Evolutionary conservation across 192 early-diverging fungal species (phyloP), one percentile per base, ranked within the genome.

Genomic region (Dissophora globulifera): DNA sequence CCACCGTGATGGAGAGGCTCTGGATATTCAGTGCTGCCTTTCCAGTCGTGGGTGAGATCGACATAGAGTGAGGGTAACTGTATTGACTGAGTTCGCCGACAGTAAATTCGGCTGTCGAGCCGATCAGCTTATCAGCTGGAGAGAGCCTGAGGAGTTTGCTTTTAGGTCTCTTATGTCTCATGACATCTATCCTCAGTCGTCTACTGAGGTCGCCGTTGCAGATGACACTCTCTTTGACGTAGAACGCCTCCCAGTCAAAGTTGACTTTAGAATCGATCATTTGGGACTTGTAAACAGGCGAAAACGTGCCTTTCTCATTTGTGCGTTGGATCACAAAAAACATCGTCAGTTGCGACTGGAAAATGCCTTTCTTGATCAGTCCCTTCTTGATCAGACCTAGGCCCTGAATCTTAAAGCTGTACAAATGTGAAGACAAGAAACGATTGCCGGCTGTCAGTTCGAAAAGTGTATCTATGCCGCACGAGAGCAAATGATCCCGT

Each of bases 321-420:
- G 55, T 68, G 12, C 84, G 66, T 49, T 79, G 58, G 13, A 85
- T 72, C 2, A 74, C 53, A 11, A 79, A 50, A 47, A 57, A 74
- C 4, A 72, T 23, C 3, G 71, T 78, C 11, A 67, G 71, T 8
- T 64, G 45, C 4, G 68, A 20, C 43, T 63, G n/a, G n/a, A n/a
- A n/a, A n/a, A n/a, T n/a, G n/a, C n/a, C n/a, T n/a, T n/a, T n/a
- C n/a, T n/a, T 78, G 50, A 72, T 69, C 10, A 78, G 25, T 26
- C 56, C 71, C 42, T 69, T 81, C 30, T 60, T 64, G 31, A 53
- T 53, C 16, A 75, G 38, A 33, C 78, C 71, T 53, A 69, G 65
- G 38, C 57, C 83, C 48, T 52, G 78, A 46, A 78, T 70, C 23
- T 42, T 48, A 45, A 82, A 84, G n/a, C 74, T 80, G n/a, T n/a